Evolutionary conservation across 2,329 filamentous ascomycete species (phyloP).

Genomic region (Fusarium lateritium): DNA sequence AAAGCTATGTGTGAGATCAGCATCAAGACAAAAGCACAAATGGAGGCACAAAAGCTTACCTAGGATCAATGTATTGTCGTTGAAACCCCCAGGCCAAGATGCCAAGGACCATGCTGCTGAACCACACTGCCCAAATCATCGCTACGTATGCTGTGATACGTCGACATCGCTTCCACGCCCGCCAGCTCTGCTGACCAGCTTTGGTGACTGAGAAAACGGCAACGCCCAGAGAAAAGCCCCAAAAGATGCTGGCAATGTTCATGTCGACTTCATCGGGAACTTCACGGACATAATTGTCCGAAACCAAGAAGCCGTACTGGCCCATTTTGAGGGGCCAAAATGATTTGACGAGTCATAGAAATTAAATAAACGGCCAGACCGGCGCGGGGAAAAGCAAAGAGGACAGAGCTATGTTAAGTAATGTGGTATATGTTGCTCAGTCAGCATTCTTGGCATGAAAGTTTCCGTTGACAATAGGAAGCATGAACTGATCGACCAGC

Average conservation of each 20-base stretch:
- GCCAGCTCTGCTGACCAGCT: conserved; percentile 27
- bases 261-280: conserved; percentile 39
- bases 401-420: not conserved
- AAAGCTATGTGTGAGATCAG: conserved; percentile 28
- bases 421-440: not conserved
- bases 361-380: not conserved
- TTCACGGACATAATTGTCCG: conserved; percentile 44
- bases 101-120: conserved; percentile 43
- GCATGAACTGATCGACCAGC: not conserved
- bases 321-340: conserved; percentile 21
- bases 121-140: conserved; percentile 47
- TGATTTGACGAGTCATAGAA: too few relatives aligned
- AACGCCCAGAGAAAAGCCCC: conserved; percentile 43
- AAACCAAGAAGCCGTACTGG: conserved; percentile 44
- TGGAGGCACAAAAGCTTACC: not conserved
- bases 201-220: conserved; percentile 35
- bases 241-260: conserved; percentile 47
- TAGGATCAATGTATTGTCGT: conserved; percentile 44
- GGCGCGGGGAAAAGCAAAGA: not conserved
- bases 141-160: conserved; percentile 34
- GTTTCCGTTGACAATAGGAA: not conserved
- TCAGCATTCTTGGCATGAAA: conserved; percentile 3
- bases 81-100: conserved; percentile 45
- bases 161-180: conserved; percentile 31
- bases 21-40: too few relatives aligned